These are phyloP conservation scores for Bjerkandera adusta DNA, from an alignment of 1,284 basidiomycete genomes.

Conservation along the genomic window DNA sequence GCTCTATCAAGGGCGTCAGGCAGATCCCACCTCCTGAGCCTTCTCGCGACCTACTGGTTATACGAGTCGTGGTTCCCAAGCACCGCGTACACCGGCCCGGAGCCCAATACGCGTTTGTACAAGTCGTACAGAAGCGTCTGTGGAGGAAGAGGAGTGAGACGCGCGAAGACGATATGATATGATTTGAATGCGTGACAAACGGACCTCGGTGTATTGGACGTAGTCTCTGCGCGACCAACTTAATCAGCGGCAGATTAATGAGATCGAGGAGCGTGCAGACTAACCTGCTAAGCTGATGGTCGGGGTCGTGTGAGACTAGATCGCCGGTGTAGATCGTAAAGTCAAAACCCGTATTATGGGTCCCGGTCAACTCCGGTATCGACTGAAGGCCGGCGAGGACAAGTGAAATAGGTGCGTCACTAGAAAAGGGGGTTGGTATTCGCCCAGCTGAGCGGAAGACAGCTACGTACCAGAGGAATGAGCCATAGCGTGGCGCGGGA, in stretches of 20 bases:
- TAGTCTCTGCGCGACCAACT: conserved; percentile 23
- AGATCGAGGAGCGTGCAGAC: conserved; percentile 9
- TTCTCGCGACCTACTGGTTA: conserved; percentile 43
- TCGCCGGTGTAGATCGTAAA: conserved; percentile 78
- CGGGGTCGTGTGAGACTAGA: conserved; percentile 69
- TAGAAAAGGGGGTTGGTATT: conserved; percentile 26
- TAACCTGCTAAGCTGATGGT: conserved; percentile 61
- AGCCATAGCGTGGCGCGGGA: conserved; percentile 68
- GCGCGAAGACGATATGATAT: background rate
- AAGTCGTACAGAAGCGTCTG: conserved; percentile 66
- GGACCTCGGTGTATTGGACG: conserved; percentile 53
- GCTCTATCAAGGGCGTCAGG: conserved; percentile 38
- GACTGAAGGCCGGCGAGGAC: conserved; percentile 61
- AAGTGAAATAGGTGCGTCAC: conserved; percentile 71
- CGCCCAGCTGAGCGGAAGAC: background rate
- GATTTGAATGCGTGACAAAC: conserved; percentile 6
- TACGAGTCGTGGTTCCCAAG: conserved; percentile 80
- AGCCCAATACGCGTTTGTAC: conserved; percentile 56
- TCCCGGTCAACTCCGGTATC: conserved; percentile 67
- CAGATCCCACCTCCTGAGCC: background rate
- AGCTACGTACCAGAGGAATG: conserved; percentile 51
- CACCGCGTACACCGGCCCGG: conserved; percentile 68
- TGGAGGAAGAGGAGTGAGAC: background rate
- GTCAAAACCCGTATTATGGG: conserved; percentile 57
- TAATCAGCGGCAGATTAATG: background rate